Base-by-base conservation (phyloP, 768 basidiomycete genomes). In the Calvatia gigantea region DNA sequence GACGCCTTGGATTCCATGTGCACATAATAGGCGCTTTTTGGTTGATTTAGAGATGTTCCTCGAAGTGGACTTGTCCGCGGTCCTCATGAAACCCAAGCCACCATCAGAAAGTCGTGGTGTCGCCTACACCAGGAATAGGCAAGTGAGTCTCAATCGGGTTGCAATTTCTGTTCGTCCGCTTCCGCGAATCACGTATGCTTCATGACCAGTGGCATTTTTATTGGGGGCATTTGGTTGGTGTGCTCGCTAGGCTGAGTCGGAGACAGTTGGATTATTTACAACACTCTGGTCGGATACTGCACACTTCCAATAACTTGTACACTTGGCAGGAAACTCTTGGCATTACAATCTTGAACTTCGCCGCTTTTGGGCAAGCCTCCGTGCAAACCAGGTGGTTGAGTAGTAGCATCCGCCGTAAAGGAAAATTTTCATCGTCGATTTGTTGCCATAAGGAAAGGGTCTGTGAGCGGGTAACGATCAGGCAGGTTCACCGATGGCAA, bases 171-270 rank as follows among this genome's bases (percentile, higher is more conserved):
- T 19, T 41, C 29, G 48, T 37, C 46, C 47, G 54, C 29, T 56
- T 37, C 46, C 47, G 54, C 47, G 37, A 42, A 56, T 41, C 33
- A 49, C 38, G 39, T 56, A 43, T 53, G 12, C 27, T 42, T 25
- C 19, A 31, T 47, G 14, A 15, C 6, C 29, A 31, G 29, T n/a
- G 32, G n/a, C 9, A 29, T 9, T 21, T 21, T 32, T 15, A 7
- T 4, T 15, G 43, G 25, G 43, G 17, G 15, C 9, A n/a, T 46
- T 31, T 8, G 23, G 11, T 17, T 29, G 12, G 19, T 21, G n/a
- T 21, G 21, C 21, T 41, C 39, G 11, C 19, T 41, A 41, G 39
- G 25, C 41, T 21, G 25, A 23, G 6, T 42, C 25, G 23, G 19
- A 42, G 19, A 12, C 4, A 19, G 39, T 3, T 41, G n/a, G n/a